Percentiles rank a stretch among this genome's conserved stretches.
phyloP scores from a whole-genome alignment of 2,329 filamentous ascomycete genomes.

The Mariannaea sp. region DNA sequence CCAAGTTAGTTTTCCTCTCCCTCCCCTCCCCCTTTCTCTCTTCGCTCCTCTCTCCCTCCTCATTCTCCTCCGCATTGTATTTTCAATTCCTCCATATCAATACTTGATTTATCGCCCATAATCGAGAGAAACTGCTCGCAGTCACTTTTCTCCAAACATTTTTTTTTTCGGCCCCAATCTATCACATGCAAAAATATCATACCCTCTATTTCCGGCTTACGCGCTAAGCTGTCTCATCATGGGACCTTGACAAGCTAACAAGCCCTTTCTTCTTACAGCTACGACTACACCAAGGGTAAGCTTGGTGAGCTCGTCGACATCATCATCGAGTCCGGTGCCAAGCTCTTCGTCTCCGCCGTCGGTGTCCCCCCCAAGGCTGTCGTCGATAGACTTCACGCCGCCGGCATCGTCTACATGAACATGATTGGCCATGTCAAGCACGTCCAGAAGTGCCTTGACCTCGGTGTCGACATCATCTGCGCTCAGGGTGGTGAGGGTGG shows the following conservation, averaged over 20 bases:
- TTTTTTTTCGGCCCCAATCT: constrained; percentile 1
- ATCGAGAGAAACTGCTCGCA: too few species aligned
- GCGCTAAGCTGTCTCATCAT: constrained; percentile 14
- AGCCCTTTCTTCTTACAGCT: constrained; percentile 60
- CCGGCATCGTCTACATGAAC: constrained; percentile 97
- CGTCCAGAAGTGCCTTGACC: constrained; percentile 91
- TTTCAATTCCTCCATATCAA: too few species aligned
- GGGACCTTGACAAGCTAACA: constrained; percentile 22
- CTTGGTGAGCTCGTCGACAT: constrained; percentile 88
- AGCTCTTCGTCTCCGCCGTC: constrained; percentile 95
- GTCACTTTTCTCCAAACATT: too few species aligned
- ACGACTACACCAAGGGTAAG: constrained; percentile 99
- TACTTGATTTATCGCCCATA: too few species aligned
- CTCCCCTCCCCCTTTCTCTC: too few species aligned
- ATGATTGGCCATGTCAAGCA: constrained; percentile 99
- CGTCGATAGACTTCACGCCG: constrained; percentile 86
- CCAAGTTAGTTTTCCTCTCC: constrained; percentile 63
- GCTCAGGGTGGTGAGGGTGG: constrained; percentile 97
- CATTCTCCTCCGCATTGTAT: too few species aligned
- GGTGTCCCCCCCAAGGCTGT: constrained; percentile 88
- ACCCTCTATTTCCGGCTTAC: background rate
- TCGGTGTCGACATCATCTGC: constrained; percentile 95
- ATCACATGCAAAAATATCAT: constrained; percentile 32
- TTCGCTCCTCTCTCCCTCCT: too few species aligned
- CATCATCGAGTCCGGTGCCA: constrained; percentile 88